Evolutionary conservation across 495 filamentous ascomycete genomes (phyloP).

Genomic region (Haplographium delicatum): DNA sequence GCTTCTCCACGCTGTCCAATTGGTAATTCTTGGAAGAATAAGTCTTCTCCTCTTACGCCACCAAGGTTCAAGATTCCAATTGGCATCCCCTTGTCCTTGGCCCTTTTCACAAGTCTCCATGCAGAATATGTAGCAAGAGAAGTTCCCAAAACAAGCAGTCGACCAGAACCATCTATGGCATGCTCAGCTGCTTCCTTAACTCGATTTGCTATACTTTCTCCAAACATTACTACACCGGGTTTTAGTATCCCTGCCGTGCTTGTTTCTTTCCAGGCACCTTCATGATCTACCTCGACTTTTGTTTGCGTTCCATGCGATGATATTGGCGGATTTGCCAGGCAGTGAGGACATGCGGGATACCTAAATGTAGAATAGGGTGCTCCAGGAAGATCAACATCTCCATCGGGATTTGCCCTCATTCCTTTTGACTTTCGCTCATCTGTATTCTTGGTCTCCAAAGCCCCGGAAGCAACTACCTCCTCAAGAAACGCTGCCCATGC

Average conservation of each 20-base stretch:
- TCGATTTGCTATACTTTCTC: constrained; percentile 66
- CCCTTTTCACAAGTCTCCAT: constrained; percentile 81
- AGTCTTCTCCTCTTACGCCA: constrained; percentile 73
- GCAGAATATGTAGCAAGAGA: constrained; percentile 93
- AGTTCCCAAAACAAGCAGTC: constrained; percentile 76
- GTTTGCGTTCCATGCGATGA: constrained; percentile 50
- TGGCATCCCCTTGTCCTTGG: constrained; percentile 74
- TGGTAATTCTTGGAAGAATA: constrained; percentile 53
- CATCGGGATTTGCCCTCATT: constrained; percentile 84
- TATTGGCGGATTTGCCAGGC: constrained; percentile 60
- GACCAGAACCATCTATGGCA: constrained; percentile 67
- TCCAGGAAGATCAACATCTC: constrained; percentile 86
- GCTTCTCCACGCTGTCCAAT: constrained; percentile 40
- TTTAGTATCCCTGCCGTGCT: constrained; percentile 82
- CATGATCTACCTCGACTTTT: constrained; percentile 64
- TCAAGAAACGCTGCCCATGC: constrained; percentile 75
- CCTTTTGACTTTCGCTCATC: constrained; percentile 62
- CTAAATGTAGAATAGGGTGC: constrained; percentile 85
- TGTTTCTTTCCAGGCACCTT: constrained; percentile 69
- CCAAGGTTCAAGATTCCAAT: constrained; percentile 82
- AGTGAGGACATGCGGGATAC: constrained; percentile 85
- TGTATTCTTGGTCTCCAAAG: constrained; percentile 71
- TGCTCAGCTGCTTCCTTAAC: constrained; percentile 75
- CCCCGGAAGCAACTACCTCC: constrained; percentile 64
- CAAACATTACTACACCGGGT: constrained; percentile 92